These are phyloP conservation scores for Serendipita vermifera DNA, from an alignment of 768 basidiomycete genomes.

Conservation along the genomic window DNA sequence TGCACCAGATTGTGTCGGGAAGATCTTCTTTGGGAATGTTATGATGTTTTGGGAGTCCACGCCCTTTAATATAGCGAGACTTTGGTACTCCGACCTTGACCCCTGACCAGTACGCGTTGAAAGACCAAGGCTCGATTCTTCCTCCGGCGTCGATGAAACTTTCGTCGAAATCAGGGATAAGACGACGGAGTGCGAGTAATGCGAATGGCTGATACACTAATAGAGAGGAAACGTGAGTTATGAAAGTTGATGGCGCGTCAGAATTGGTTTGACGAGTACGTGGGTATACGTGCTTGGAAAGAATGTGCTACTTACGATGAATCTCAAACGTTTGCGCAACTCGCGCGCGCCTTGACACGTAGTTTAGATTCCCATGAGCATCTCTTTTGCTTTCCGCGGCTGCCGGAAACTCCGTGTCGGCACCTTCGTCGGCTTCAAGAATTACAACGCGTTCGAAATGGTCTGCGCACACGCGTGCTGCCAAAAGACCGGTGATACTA, in stretches of 20 bases:
- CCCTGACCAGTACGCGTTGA: not conserved
- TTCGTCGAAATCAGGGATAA: not conserved
- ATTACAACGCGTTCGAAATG: conserved; percentile 26
- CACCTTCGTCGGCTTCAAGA: conserved; percentile 23
- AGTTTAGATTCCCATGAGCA: not conserved
- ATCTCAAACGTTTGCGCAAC: not conserved
- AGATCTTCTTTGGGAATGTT: not conserved
- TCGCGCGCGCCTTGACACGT: not conserved
- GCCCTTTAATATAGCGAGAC: not conserved
- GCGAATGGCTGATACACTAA: not conserved
- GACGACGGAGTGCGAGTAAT: not conserved
- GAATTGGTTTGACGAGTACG: no score
- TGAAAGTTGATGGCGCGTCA: not conserved
- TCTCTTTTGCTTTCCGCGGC: not conserved
- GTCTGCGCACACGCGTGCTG: conserved; percentile 24
- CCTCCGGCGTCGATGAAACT: not conserved
- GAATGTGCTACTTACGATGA: not conserved
- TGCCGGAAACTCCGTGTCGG: conserved; percentile 2
- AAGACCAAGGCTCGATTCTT: not conserved
- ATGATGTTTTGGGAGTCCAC: not conserved
- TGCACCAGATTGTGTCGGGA: not conserved
- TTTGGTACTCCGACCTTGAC: not conserved
- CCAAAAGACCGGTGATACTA: conserved; percentile 24
- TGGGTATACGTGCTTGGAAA: no score
- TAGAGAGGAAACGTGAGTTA: no score